Conservation (phyloP, 768 basidiomycete species). For the Leccinum subtestaceum region DNA sequence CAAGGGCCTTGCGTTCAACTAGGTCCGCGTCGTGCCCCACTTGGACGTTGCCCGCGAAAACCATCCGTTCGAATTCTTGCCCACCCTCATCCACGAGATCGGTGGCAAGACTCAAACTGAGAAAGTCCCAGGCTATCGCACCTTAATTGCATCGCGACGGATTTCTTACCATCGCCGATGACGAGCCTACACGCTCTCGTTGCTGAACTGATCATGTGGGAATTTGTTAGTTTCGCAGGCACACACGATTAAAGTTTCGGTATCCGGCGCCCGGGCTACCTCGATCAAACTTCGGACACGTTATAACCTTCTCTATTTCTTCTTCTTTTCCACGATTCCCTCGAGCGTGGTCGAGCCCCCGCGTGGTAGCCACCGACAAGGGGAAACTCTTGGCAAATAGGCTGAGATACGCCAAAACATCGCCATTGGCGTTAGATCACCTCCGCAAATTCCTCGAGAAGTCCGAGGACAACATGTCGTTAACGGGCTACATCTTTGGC, state of each 20-base stretch:
- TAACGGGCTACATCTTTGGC: constrained; percentile 28
- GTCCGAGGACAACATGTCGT: constrained; percentile 23
- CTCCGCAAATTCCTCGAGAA: constrained; percentile 15
- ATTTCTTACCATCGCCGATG: constrained; percentile 17
- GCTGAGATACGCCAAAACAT: constrained; percentile 19
- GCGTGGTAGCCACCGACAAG: constrained; percentile 24
- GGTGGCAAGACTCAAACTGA: constrained; percentile 23
- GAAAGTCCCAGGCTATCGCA: constrained; percentile 29
- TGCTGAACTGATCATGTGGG: too few species aligned
- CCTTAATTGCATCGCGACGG: constrained; percentile 13
- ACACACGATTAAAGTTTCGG: too few species aligned
- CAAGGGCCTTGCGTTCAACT: constrained; percentile 29
- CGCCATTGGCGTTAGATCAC: constrained; percentile 12
- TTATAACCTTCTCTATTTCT: not conserved
- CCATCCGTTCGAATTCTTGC: constrained; percentile 33
- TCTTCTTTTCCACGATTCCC: constrained; percentile 23
- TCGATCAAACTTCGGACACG: not conserved
- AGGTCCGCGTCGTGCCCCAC: constrained; percentile 24
- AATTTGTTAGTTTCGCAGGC: too few species aligned
- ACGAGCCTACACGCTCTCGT: too few species aligned
- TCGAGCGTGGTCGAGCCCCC: constrained; percentile 30
- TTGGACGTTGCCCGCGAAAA: constrained; percentile 27
- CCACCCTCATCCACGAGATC: constrained; percentile 26
- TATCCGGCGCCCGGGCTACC: not conserved
- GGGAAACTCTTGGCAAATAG: constrained; percentile 16